These are phyloP conservation scores for Fraxinus excelsior DNA, from an alignment of 257 asterid genomes.

Conservation along the genomic window DNA sequence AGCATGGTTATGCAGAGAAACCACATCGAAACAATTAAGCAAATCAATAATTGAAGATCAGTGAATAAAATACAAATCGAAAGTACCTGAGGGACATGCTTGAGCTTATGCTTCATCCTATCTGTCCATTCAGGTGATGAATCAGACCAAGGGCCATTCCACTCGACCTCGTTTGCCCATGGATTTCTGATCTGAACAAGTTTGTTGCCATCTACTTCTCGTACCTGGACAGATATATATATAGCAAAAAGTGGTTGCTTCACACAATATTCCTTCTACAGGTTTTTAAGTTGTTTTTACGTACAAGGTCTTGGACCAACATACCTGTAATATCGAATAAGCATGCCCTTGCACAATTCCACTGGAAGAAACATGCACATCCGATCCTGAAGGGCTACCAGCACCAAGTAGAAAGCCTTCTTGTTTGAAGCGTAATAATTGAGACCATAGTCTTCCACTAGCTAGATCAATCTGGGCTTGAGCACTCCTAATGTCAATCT, in stretches of 20 bases:
- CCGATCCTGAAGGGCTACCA: constrained; percentile 99
- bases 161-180: constrained; percentile 99
- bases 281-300: neutral
- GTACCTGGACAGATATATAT: constrained; percentile 51
- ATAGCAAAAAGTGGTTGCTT: neutral
- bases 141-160: constrained; percentile 99
- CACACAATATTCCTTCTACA: constrained; percentile 2
- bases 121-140: constrained; percentile 98
- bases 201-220: constrained; percentile 87
- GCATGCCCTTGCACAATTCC: constrained; percentile 99
- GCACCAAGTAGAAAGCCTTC: constrained; percentile 98
- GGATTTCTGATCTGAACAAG: constrained; percentile 99
- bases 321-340: constrained; percentile 95
- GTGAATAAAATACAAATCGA: constrained; percentile 4
- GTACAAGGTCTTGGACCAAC: neutral
- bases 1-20: neutral
- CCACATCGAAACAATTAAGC: too few relatives aligned
- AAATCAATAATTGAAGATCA: neutral
- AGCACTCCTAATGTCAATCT: constrained; percentile 98
- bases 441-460: constrained; percentile 98
- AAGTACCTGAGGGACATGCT: constrained; percentile 82
- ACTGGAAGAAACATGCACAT: constrained; percentile 91
- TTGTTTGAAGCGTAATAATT: constrained; percentile 81
- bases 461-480: constrained; percentile 98
- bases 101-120: constrained; percentile 97